Conservation (phyloP, 2,329 filamentous ascomycete species). For the Lithohypha guttulata region DNA sequence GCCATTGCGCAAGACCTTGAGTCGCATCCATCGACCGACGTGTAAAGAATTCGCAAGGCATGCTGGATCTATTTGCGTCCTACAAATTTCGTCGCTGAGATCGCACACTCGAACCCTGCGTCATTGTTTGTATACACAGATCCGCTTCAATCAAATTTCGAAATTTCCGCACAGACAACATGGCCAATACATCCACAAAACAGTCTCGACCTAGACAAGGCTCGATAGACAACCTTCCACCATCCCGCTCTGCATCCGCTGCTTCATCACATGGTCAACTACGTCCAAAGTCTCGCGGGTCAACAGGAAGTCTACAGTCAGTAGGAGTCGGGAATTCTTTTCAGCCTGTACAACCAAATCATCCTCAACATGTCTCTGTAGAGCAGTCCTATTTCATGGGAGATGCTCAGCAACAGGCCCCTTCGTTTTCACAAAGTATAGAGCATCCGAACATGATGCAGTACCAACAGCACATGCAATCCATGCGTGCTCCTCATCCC, state of each 20-base stretch:
- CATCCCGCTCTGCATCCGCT: slow-evolving; percentile 31
- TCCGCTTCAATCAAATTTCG: slow-evolving; percentile 3
- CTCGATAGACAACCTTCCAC: slow-evolving; percentile 13
- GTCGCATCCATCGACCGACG: no score
- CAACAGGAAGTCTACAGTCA: slow-evolving; percentile 39
- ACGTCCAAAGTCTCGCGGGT: slow-evolving; percentile 36
- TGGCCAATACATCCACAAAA: slow-evolving; percentile 1
- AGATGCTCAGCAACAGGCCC: slow-evolving; percentile 12
- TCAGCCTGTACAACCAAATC: slow-evolving; percentile 26
- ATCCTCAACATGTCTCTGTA: slow-evolving; percentile 13
- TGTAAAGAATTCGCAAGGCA: no score
- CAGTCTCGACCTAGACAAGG: slow-evolving; percentile 2
- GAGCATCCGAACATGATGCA: slow-evolving; percentile 12
- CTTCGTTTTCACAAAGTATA: background rate
- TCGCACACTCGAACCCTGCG: slow-evolving; percentile 8
- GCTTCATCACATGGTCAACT: slow-evolving; percentile 29
- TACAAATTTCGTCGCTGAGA: slow-evolving; percentile 4
- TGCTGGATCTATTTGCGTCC: slow-evolving; percentile 2
- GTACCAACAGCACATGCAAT: slow-evolving; percentile 12
- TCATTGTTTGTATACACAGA: slow-evolving; percentile 9
- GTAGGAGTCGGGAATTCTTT: slow-evolving; percentile 24
- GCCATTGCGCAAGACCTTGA: no score
- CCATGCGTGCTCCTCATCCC: slow-evolving; percentile 5
- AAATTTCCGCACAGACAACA: slow-evolving; percentile 9
- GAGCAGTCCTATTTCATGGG: slow-evolving; percentile 18